phyloP scores from a whole-genome alignment of 257 asterid genomes.

The Lavandula angustifolia region DNA sequence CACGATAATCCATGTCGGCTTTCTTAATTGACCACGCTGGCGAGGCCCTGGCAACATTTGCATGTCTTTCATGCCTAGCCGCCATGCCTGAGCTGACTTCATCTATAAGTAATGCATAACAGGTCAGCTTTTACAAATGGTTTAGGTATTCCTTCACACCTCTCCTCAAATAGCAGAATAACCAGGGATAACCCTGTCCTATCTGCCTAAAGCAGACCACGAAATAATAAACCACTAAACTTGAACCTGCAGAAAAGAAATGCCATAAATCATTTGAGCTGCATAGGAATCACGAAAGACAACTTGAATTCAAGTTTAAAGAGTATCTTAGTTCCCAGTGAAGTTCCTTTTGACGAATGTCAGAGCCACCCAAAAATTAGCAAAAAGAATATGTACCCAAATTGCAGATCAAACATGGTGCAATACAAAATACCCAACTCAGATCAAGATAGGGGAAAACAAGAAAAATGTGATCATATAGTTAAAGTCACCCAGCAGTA shows the following conservation, averaged over 20 bases:
- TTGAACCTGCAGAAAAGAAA: constrained; percentile 32
- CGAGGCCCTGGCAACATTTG: constrained; percentile 78
- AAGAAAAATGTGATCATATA: neutral
- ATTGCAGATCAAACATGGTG: constrained; percentile 11
- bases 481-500: constrained; percentile 13
- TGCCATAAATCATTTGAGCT: neutral
- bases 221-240: constrained; percentile 22
- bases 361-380: neutral
- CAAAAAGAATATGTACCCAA: constrained; percentile 9
- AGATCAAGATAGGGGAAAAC: neutral
- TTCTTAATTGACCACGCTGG: constrained; percentile 78
- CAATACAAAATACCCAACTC: neutral
- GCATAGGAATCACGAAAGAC: neutral
- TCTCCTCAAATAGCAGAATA: constrained; percentile 27
- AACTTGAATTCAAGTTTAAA: neutral
- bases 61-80: constrained; percentile 81
- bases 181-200: constrained; percentile 25
- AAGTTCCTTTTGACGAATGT: neutral
- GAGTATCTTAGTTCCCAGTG: neutral
- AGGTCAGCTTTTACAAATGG: constrained; percentile 30
- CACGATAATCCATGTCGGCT: constrained; percentile 92
- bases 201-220: constrained; percentile 31
- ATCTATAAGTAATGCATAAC: constrained; percentile 65
- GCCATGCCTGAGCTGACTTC: constrained; percentile 89
- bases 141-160: constrained; percentile 20